A percentile compares a stretch with the other conserved stretches of the same genome.
These are phyloP conservation scores for Kwoniella shivajii DNA, from an alignment of 1,284 basidiomycete species.

Conservation along the genomic window DNA sequence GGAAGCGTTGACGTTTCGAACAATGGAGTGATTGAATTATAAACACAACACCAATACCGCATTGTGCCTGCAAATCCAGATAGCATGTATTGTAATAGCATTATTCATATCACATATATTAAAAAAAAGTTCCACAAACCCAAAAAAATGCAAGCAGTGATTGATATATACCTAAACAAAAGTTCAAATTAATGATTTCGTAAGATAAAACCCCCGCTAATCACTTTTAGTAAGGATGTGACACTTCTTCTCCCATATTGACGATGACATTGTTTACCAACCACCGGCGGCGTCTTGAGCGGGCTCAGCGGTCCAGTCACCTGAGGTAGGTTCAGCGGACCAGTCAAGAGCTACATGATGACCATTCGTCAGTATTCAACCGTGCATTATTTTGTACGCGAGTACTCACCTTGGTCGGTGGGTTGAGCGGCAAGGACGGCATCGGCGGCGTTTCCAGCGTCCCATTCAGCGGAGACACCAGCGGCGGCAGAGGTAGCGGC, in stretches of 20 bases:
- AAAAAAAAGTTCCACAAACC: constrained; percentile 5
- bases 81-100: background rate
- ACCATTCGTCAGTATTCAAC: constrained; percentile 18
- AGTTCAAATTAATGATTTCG: background rate
- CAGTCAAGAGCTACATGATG: constrained; percentile 62
- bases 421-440: constrained; percentile 79
- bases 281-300: constrained; percentile 31
- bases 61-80: too few species aligned
- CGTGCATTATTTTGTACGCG: constrained; percentile 4
- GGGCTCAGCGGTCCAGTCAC: constrained; percentile 40
- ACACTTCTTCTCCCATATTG: too few species aligned
- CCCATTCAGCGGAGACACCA: constrained; percentile 69
- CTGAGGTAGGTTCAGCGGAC: constrained; percentile 41
- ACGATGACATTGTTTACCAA: constrained; percentile 30
- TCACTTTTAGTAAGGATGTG: too few species aligned
- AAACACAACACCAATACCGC: too few species aligned
- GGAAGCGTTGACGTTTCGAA: background rate
- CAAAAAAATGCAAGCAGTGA: background rate
- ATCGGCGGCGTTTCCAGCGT: constrained; percentile 68
- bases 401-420: constrained; percentile 67
- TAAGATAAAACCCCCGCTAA: too few species aligned
- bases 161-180: background rate
- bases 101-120: constrained; percentile 9
- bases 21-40: too few species aligned
- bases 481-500: constrained; percentile 54